Evolutionary conservation across 306 rosid species (phyloP), one percentile per base, ranked within the genome.

Genomic region (Lupinus albus): DNA sequence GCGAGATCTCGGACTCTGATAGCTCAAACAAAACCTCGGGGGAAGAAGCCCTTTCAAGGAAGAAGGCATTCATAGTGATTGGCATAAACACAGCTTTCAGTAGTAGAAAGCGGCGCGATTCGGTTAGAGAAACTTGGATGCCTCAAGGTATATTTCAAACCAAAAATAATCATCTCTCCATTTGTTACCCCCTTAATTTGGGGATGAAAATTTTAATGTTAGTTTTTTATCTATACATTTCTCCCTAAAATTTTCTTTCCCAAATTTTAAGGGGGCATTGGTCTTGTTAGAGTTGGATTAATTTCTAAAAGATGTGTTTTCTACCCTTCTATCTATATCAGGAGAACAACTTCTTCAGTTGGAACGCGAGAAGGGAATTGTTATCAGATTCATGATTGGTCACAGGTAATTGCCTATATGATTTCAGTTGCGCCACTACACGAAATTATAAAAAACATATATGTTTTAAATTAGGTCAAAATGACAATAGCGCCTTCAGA

Each of bases 91-190:
- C 99, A 0, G 99, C 99, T 80, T 93, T 93, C 69, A 93, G 99
- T 70, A 93, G 99, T 75, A 83, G 99, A 78, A 93, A 84, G 78
- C 70, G 99, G 64, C 95, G 99, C 25, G 99, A 93, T 82, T 93
- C 99, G 2, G 97, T 93, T 55, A 77, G 99, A 80, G 97, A 88
- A 81, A 93, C 99, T 55, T 93, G 99, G 99, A 93, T 93, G 99
- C 99, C 99, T 56, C 94, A 87, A 79, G 99, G 99, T 93, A 72
- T 68, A n/a, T n/a, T n/a, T n/a, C n/a, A n/a, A n/a, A n/a, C n/a
- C n/a, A n/a, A n/a, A n/a, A n/a, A n/a, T n/a, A n/a, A n/a, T n/a
- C n/a, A n/a, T n/a, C n/a, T n/a, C n/a, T n/a, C n/a, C n/a, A n/a
- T 65, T 74, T 74, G 61, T 13, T 32, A 6, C 13, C 8, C 48